Conservation (phyloP, 1,139 yeast species). For the Diutina ranongensis region DNA sequence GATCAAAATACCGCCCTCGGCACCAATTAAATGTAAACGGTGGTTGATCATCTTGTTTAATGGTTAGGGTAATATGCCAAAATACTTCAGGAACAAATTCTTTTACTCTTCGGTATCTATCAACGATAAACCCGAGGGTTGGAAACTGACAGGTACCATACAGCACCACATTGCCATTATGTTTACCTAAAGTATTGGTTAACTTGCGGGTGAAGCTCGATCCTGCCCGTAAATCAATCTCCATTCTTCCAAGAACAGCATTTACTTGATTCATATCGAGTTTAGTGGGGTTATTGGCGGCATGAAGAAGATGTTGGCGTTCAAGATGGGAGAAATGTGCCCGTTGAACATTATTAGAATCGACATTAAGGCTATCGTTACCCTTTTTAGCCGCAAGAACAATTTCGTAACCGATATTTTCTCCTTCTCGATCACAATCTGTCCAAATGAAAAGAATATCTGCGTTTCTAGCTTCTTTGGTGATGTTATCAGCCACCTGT, state of each 20-base stretch:
- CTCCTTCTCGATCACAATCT: slow-evolving; percentile 98
- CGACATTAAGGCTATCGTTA: slow-evolving; percentile 30
- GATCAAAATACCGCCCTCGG: slow-evolving; percentile 61
- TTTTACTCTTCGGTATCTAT: slow-evolving; percentile 67
- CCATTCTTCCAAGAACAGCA: slow-evolving; percentile 81
- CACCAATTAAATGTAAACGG: slow-evolving; percentile 50
- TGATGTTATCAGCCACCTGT: slow-evolving; percentile 54
- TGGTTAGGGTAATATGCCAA: slow-evolving; percentile 46
- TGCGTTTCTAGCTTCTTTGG: slow-evolving; percentile 49
- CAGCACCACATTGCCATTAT: slow-evolving; percentile 28
- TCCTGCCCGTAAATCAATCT: slow-evolving; percentile 83
- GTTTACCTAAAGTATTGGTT: slow-evolving; percentile 34
- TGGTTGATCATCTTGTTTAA: slow-evolving; percentile 33
- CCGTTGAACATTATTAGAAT: slow-evolving; percentile 42
- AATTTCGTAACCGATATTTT: slow-evolving; percentile 85
- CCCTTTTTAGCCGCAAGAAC: slow-evolving; percentile 50
- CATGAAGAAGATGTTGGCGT: slow-evolving; percentile 55
- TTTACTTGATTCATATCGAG: slow-evolving; percentile 63
- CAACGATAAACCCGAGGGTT: slow-evolving; percentile 94
- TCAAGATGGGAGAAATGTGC: slow-evolving; percentile 87
- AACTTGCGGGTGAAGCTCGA: slow-evolving; percentile 76
- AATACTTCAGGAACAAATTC: slow-evolving; percentile 66
- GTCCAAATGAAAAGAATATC: slow-evolving; percentile 87
- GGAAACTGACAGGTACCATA: slow-evolving; percentile 98
- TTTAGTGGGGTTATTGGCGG: slow-evolving; percentile 56